Conservation (phyloP, 306 rosid species). For the Gillenia trifoliata region DNA sequence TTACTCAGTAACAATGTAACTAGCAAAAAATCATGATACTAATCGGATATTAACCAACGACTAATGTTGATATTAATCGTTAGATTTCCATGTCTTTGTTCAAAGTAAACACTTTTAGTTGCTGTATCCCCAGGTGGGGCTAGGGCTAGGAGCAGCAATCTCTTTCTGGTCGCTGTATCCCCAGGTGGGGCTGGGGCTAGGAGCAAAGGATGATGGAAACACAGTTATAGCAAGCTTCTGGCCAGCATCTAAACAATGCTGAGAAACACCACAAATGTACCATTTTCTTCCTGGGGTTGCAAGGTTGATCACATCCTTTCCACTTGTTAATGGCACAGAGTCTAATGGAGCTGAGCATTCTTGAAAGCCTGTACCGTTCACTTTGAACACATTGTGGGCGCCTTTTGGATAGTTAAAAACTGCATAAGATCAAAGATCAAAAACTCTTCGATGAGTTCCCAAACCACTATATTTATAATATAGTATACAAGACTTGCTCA, state of each 20-base stretch:
- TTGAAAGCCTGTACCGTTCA: slow-evolving; percentile 35
- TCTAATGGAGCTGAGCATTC: slow-evolving; percentile 21
- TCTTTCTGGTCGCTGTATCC: not conserved
- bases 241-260: slow-evolving; percentile 29
- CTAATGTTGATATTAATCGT: no score
- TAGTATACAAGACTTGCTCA: no score
- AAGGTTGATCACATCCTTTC: slow-evolving; percentile 33
- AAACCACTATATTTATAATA: not conserved
- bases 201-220: not conserved
- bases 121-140: not conserved
- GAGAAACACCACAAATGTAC: slow-evolving; percentile 41
- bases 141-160: not conserved
- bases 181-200: not conserved
- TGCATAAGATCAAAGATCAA: not conserved
- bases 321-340: slow-evolving; percentile 14
- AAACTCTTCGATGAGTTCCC: not conserved
- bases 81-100: not conserved
- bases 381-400: slow-evolving; percentile 35
- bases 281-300: slow-evolving; percentile 41
- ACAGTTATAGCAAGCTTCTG: slow-evolving; percentile 43
- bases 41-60: not conserved
- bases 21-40: not conserved
- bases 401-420: slow-evolving; percentile 36
- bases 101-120: not conserved
- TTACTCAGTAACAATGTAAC: not conserved